Conservation (phyloP, 371 early-diverging fungal genomes). For the Saksenaea vasiformis region DNA sequence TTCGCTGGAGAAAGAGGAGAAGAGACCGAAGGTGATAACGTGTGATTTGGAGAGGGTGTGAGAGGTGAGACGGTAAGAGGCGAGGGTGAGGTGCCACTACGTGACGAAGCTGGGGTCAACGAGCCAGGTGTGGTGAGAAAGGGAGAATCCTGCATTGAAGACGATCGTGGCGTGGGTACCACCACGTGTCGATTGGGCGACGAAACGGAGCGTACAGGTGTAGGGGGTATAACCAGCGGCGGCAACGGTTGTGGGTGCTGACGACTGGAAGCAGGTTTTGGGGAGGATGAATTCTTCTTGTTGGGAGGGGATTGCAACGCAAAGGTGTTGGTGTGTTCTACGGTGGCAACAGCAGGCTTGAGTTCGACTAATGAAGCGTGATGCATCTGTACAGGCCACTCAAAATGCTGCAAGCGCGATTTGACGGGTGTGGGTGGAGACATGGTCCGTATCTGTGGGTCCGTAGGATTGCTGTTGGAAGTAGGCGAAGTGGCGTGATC, state of each 20-base stretch:
- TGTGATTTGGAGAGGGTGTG: slow-evolving; percentile 21
- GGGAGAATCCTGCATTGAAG: slow-evolving; percentile 7
- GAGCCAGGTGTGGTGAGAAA: slow-evolving; percentile 2
- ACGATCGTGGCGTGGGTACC: background rate
- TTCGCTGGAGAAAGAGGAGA: slow-evolving; percentile 9
- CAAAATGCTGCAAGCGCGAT: slow-evolving; percentile 15
- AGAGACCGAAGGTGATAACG: slow-evolving; percentile 11
- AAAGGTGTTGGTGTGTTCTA: background rate
- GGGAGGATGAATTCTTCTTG: slow-evolving; percentile 7
- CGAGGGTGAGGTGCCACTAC: background rate
- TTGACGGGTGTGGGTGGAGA: slow-evolving; percentile 11
- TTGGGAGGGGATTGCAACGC: slow-evolving; percentile 3
- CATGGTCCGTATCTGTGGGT: slow-evolving; percentile 23
- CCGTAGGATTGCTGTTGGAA: slow-evolving; percentile 16
- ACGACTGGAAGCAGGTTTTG: slow-evolving; percentile 11
- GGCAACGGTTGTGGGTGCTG: slow-evolving; percentile 33
- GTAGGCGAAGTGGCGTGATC: slow-evolving; percentile 10
- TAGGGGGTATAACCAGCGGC: slow-evolving; percentile 35
- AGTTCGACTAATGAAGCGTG: slow-evolving; percentile 17
- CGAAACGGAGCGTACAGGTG: slow-evolving; percentile 24
- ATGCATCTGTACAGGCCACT: slow-evolving; percentile 19
- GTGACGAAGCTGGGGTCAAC: slow-evolving; percentile 13
- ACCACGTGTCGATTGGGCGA: slow-evolving; percentile 15
- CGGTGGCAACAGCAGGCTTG: background rate
- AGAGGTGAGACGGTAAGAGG: slow-evolving; percentile 14